Conservation (phyloP, 1,284 basidiomycete species). For the Ustilago xerochloae region DNA sequence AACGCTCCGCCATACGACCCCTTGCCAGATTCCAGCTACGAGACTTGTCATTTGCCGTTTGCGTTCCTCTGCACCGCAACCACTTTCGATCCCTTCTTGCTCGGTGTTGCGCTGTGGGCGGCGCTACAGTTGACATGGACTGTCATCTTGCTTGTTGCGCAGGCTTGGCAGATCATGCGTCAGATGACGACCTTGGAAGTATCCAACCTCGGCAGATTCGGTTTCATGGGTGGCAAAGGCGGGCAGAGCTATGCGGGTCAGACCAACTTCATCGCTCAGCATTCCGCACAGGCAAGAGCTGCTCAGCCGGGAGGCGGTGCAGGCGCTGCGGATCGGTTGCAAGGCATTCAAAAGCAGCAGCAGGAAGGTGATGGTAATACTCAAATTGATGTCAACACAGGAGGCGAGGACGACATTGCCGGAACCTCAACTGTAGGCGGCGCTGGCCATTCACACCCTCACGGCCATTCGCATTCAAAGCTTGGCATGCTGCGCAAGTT, state of each 20-base stretch:
- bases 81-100: slow-evolving; percentile 81
- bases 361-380: slow-evolving; percentile 11
- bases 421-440: background rate
- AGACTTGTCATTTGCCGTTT: slow-evolving; percentile 75
- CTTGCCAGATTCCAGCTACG: slow-evolving; percentile 45
- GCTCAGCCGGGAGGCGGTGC: slow-evolving; percentile 1
- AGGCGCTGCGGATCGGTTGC: slow-evolving; percentile 12
- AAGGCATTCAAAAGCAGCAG: slow-evolving; percentile 20
- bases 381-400: slow-evolving; percentile 19
- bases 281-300: slow-evolving; percentile 8
- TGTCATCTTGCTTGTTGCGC: slow-evolving; percentile 81
- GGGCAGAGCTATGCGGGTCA: slow-evolving; percentile 74
- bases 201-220: slow-evolving; percentile 90
- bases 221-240: slow-evolving; percentile 92
- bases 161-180: slow-evolving; percentile 88
- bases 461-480: slow-evolving; percentile 19
- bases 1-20: slow-evolving; percentile 50
- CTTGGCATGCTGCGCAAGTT: slow-evolving; percentile 9
- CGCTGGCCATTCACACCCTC: background rate
- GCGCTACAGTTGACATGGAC: slow-evolving; percentile 95
- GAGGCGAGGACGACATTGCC: background rate
- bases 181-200: slow-evolving; percentile 98
- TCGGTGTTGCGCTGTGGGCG: slow-evolving; percentile 83
- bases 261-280: slow-evolving; percentile 35
- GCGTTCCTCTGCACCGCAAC: slow-evolving; percentile 74